These are phyloP conservation scores for Neonectria sp. DNA, from an alignment of 2,329 filamentous ascomycete genomes.

Conservation along the genomic window DNA sequence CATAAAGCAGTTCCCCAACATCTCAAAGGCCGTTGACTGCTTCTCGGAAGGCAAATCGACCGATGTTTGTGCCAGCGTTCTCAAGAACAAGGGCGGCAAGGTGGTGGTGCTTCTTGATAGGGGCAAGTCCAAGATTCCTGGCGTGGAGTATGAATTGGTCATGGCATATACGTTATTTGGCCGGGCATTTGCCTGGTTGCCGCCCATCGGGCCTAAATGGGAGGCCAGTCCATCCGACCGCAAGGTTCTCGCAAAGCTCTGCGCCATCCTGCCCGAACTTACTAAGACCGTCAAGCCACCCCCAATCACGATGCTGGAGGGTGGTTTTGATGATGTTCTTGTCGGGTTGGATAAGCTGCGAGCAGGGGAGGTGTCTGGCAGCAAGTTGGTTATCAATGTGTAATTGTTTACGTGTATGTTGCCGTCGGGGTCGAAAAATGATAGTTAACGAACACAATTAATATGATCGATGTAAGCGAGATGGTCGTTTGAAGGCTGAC, in stretches of 20 bases:
- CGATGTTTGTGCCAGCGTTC: conserved; percentile 46
- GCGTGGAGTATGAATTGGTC: conserved; percentile 41
- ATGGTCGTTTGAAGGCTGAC: no score
- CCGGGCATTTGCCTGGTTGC: conserved; percentile 43
- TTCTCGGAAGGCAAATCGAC: conserved; percentile 50
- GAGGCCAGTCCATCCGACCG: conserved; percentile 47
- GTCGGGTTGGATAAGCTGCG: conserved; percentile 24
- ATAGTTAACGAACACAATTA: neutral
- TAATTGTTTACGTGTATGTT: neutral
- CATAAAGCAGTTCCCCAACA: conserved; percentile 40
- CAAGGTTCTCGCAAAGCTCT: conserved; percentile 42
- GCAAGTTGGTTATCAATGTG: conserved; percentile 25
- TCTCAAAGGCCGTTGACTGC: conserved; percentile 51
- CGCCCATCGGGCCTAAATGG: conserved; percentile 48
- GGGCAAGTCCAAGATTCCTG: conserved; percentile 35
- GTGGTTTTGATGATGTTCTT: conserved; percentile 36
- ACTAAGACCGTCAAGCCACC: conserved; percentile 36
- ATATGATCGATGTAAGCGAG: neutral
- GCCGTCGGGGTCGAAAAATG: neutral
- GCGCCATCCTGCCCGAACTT: conserved; percentile 33
- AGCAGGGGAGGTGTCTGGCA: conserved; percentile 17
- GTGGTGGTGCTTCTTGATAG: conserved; percentile 47
- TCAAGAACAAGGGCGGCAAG: conserved; percentile 47
- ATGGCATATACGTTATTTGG: conserved; percentile 47
- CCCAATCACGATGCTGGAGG: conserved; percentile 30